A percentile compares a stretch with the other conserved stretches of the same genome.
phyloP scores from a whole-genome alignment of 2,329 filamentous ascomycete genomes.

The Clathrospora elynae region DNA sequence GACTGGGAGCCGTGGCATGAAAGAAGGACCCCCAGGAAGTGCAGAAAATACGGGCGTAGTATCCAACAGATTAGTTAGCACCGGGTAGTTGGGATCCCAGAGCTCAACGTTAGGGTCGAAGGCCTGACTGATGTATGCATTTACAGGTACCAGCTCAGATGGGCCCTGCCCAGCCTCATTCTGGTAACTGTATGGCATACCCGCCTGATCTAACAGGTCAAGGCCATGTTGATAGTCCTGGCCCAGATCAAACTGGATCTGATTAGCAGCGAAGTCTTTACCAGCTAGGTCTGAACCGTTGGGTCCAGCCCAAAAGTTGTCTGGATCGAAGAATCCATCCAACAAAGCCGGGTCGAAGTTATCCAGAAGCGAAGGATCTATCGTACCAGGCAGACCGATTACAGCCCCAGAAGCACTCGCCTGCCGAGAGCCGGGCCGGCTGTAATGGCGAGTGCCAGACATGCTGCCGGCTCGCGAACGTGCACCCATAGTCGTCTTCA shows the following conservation, averaged over 20 bases:
- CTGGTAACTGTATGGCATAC: neutral
- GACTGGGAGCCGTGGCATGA: neutral
- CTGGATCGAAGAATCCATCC: slow-evolving; percentile 2
- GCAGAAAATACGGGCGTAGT: slow-evolving; percentile 13
- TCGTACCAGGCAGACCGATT: slow-evolving; percentile 10
- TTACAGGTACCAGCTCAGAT: neutral
- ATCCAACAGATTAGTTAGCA: neutral
- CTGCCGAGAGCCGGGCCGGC: slow-evolving; percentile 9
- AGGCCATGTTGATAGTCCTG: neutral
- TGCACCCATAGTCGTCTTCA: slow-evolving; percentile 1
- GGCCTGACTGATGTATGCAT: neutral
- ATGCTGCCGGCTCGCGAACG: slow-evolving; percentile 5
- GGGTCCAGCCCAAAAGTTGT: neutral
- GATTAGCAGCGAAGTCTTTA: neutral
- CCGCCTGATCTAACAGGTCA: neutral
- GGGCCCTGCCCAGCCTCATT: neutral
- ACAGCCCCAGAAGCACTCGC: slow-evolving; percentile 7
- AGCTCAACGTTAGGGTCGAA: neutral
- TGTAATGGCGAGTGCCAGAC: slow-evolving; percentile 2
- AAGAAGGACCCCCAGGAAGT: slow-evolving; percentile 6
- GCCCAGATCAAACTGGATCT: neutral
- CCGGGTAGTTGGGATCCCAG: neutral
- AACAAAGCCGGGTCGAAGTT: slow-evolving; percentile 8
- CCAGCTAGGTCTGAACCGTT: neutral
- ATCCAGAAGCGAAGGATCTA: slow-evolving; percentile 6